Evolutionary conservation across 106 monocot genomes (phyloP), one percentile per base, ranked within the genome.

Genomic region (Narthecium ossifragum): DNA sequence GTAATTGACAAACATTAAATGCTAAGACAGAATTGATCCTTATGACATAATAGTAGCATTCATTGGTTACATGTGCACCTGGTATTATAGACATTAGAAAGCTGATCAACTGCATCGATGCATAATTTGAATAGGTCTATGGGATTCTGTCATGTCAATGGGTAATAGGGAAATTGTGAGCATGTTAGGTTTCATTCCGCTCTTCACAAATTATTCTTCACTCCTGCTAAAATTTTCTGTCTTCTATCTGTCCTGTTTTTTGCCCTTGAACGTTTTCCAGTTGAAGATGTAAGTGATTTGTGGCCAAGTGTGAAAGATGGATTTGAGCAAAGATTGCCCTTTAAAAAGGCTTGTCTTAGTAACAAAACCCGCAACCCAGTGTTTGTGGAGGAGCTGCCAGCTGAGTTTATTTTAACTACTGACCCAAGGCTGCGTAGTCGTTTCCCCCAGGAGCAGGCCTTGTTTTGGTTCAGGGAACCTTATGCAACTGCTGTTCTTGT

Each of bases 241-340:
- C 47, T 70, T 18, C 49, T 67, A 23, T 25, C 34, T 2, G 1
- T 46, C 18, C 9, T 39, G 11, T 48, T 21, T 20, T 37, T 23
- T 52, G 18, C 46, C 25, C 29, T 28, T 30, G 18, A 46, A 60
- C 7, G 6, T 60, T 24, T 34, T 66, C 55, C 75, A 91, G 96
- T 98, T 23, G 96, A 98, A 71, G 96, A 98, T 81, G 96, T 98
- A 49, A 90, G 90, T 66, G 96, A 98, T 56, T 75, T 91, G 70
- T 98, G 96, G 96, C 84, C 87, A 20, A 70, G 68, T 34, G 80
- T 98, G 22, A 90, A 98, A 78, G 74, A 87, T 53, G 64, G 84
- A 18, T 91, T 98, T 53, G 96, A 91, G 53, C 67, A 68, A 41
- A 78, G 81, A 2, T 61, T 84, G 26, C 96, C 90, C 18, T 66